A percentile compares a stretch with the other conserved stretches of the same genome.
These are phyloP conservation scores for Passiflora organensis DNA, from an alignment of 345 rosid species.

Conservation along the genomic window DNA sequence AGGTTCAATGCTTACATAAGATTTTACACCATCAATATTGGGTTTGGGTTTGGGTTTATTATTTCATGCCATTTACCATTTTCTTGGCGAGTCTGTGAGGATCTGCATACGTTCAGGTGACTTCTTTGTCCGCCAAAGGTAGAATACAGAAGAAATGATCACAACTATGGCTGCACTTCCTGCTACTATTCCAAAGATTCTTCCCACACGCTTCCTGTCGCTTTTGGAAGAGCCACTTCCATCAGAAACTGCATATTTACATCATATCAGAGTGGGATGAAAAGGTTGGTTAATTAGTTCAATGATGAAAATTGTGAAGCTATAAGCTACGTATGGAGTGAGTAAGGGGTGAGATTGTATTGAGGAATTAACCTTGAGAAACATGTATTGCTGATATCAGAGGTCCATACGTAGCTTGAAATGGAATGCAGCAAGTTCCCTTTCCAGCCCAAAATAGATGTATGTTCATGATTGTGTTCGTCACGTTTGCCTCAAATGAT, in stretches of 20 bases:
- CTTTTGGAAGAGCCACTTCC: conserved; percentile 11
- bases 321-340: not conserved
- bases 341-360: not conserved
- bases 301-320: not conserved
- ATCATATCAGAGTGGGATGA: not conserved
- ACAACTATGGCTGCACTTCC: conserved; percentile 29
- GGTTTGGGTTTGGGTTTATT: too few species aligned
- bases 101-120: conserved; percentile 13
- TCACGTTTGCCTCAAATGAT: conserved; percentile 40
- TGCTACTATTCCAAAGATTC: conserved; percentile 33
- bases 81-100: conserved; percentile 23
- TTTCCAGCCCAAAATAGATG: conserved; percentile 62
- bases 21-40: too few species aligned
- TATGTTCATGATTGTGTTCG: conserved; percentile 42
- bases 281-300: too few species aligned
- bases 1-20: too few species aligned
- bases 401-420: conserved; percentile 51
- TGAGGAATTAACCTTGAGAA: conserved; percentile 31
- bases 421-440: conserved; percentile 62
- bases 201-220: conserved; percentile 22
- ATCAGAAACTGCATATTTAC: conserved; percentile 14
- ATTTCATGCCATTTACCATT: conserved; percentile 60
- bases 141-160: conserved; percentile 29
- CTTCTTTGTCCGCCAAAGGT: conserved; percentile 32
- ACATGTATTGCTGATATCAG: conserved; percentile 49